Evolutionary conservation across 2,329 filamentous ascomycete species (phyloP), one percentile per base, ranked within the genome.

Genomic region (Sarocladium strictum): DNA sequence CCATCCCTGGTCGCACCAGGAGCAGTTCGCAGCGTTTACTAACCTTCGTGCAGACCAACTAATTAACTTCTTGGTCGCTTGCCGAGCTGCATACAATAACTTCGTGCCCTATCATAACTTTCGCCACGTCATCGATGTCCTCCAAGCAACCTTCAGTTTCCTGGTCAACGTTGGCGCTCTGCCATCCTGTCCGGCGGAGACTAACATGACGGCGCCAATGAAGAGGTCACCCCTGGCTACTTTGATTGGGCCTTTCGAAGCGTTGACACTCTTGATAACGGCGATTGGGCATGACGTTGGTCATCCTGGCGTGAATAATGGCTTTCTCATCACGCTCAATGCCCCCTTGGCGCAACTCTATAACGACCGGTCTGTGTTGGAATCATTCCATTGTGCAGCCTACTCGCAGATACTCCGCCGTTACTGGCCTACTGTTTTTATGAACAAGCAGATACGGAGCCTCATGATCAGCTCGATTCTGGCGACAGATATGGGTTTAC

Each of bases 71-170:
- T 77, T 97, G 57, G 81, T 96, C 58, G 91, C 92, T 53, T 94
- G 91, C 65, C 87, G 93, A 58, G 85, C 87, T 49, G 90, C 94
- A n/a, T 99, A 99, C 74, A 97, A 97, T 69, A 88, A 84, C 56
- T 96, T 96, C 68, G 91, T 97, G 33, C 89, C 93, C 21, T 99
- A 97, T 66, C 94, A 99, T 76, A 99, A 99, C 71, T 99, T 97
- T 69, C 88, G 93, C 54, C 94, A 99, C 70, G 94, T 96, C 21
- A 87, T 97, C 58, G 94, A 99, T 70, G 94, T 99, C 26, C 78
- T 97, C 53, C 93, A 97, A 69, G 95, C 93, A 1, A 84, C 91
- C 3, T 97, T 97, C 68, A 85, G 87, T 72, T 96, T 97, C 66
- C 81, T 97, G 5, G 78, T 97, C 54, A 83, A 84, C 59, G 85